A percentile compares a stretch with the other conserved stretches of the same genome.
These are phyloP conservation scores for Leishmania arabica DNA, from an alignment of 208 protist species.

Conservation along the genomic window DNA sequence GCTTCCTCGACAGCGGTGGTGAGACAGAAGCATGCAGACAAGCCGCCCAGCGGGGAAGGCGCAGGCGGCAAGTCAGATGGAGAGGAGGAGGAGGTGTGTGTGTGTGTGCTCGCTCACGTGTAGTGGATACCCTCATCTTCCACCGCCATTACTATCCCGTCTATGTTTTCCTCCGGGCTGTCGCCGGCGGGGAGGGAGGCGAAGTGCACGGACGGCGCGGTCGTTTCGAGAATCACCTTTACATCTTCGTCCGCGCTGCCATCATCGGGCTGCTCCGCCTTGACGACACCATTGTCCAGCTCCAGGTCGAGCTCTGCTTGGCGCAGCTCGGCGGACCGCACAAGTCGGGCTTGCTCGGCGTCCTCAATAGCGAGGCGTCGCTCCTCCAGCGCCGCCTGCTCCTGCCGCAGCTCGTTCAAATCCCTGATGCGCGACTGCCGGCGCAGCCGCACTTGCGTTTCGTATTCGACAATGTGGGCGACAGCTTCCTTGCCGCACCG, in stretches of 20 bases:
- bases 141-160: constrained; percentile 6
- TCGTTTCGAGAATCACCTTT: neutral
- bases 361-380: constrained; percentile 36
- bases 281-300: neutral
- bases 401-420: constrained; percentile 38
- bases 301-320: constrained; percentile 33
- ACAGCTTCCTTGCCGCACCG: constrained; percentile 75
- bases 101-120: too few species aligned
- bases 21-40: neutral
- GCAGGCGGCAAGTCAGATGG: constrained; percentile 4
- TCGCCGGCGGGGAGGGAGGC: neutral
- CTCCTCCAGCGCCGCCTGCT: constrained; percentile 41
- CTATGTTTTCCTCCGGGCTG: constrained; percentile 7
- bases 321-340: constrained; percentile 25
- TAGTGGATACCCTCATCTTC: neutral
- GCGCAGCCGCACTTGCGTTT: constrained; percentile 61
- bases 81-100: neutral
- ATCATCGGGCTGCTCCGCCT: neutral
- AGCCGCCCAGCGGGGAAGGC: neutral
- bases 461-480: constrained; percentile 76
- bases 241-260: neutral
- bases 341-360: constrained; percentile 36
- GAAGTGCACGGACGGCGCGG: constrained; percentile 7
- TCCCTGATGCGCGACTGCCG: constrained; percentile 52
- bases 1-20: neutral